Base-by-base conservation (phyloP, 352 stramenopile species). In the Phytophthora citrophthora region DNA sequence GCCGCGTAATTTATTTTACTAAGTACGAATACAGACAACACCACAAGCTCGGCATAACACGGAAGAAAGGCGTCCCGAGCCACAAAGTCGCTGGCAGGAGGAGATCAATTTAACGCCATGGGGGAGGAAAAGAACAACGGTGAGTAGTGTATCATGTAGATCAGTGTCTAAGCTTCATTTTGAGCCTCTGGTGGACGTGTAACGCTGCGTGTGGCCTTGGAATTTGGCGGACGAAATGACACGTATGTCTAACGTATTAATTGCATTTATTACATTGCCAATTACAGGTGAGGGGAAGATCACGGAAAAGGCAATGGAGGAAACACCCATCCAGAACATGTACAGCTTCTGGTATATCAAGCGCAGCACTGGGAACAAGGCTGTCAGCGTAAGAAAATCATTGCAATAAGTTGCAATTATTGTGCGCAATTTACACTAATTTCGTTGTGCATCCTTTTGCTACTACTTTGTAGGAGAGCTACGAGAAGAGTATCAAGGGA, bases 401-500 rank as follows among this genome's bases (percentile, higher is more conserved):
- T 40, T 50, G 26, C 29, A 34, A 34, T 34, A 13, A 13, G 12
- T 34, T 55, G 41, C 38, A 49, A 32, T 54, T 13, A 54, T 36
- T 8, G 16, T 47, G 8, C 38, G 51, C 34, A 29, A 43, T 43
- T 26, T 41, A 11, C 15, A 58, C 44, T 65, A 47, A 57, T 24
- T 43, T 48, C 48, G 12, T 65, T 53, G 32, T 34, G 29, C 4
- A 34, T 34, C 50, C 34, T 13, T 18, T 43, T 16, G 20, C 20
- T 34, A 34, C 29, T 29, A 29, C 26, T 29, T 40, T 71, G 20
- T 51, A 94, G 75, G 88, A 97, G 57, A 97, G 91, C 65, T 98
- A 98, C 56, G 90, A 98, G 63, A 97, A 97, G 60, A 96, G 90
- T 57, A 98, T 98, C 66, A 98, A 98, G 74, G 88, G 91, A 38